Conservation (phyloP, 192 early-diverging fungal genomes). For the Gonapodya prolifera region DNA sequence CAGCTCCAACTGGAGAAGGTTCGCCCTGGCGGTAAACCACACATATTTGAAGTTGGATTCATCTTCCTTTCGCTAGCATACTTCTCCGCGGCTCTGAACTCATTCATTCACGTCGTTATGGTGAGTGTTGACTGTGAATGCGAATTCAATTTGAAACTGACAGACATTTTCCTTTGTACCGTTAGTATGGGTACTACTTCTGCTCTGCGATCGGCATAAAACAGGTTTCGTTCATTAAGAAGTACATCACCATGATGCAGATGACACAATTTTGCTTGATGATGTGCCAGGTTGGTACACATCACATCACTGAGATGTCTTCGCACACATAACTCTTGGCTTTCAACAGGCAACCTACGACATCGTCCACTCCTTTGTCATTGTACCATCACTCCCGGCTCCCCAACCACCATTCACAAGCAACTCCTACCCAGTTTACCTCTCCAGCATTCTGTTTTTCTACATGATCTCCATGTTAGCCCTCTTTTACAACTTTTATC, state of each 20-base stretch:
- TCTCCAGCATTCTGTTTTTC: slow-evolving; percentile 37
- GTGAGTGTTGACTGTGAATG: slow-evolving; percentile 42
- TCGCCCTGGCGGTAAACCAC: background rate
- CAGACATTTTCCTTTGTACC: background rate
- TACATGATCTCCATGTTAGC: slow-evolving; percentile 58
- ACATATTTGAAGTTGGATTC: background rate
- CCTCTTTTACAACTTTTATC: slow-evolving; percentile 49
- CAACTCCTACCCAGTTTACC: slow-evolving; percentile 29
- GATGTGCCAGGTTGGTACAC: slow-evolving; percentile 19
- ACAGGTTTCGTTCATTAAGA: slow-evolving; percentile 45
- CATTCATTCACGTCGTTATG: slow-evolving; percentile 55
- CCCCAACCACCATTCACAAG: slow-evolving; percentile 3
- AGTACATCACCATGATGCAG: slow-evolving; percentile 48
- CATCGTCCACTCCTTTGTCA: slow-evolving; percentile 7
- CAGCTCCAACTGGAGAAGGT: slow-evolving; percentile 44
- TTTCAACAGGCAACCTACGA: slow-evolving; percentile 25
- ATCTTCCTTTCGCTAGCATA: slow-evolving; percentile 18
- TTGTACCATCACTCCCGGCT: slow-evolving; percentile 9
- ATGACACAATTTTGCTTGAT: slow-evolving; percentile 54
- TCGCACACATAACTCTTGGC: background rate
- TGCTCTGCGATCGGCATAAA: slow-evolving; percentile 26
- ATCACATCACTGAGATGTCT: background rate
- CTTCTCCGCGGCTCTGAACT: slow-evolving; percentile 36
- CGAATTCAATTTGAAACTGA: background rate
- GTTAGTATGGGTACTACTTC: background rate